Conservation (phyloP, 345 rosid species). For the Eucalyptus globulus region DNA sequence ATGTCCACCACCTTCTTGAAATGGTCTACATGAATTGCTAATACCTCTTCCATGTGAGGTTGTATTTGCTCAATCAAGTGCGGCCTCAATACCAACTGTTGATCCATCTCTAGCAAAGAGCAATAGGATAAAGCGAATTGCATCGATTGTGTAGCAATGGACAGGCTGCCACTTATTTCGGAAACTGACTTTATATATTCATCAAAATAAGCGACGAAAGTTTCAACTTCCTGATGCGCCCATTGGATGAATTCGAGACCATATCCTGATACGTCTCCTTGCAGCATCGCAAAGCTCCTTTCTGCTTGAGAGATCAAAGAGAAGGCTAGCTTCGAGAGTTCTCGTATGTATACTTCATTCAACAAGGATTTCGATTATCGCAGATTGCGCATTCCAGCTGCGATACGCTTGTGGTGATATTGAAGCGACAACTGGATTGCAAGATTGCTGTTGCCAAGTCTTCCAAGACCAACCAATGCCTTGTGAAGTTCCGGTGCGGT, state of each 20-base stretch:
- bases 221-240: slow-evolving; percentile 33
- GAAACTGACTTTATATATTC: slow-evolving; percentile 26
- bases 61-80: slow-evolving; percentile 25
- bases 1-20: slow-evolving; percentile 39
- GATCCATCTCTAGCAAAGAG: slow-evolving; percentile 25
- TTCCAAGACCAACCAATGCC: slow-evolving; percentile 27
- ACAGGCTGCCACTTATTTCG: slow-evolving; percentile 26
- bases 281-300: slow-evolving; percentile 29
- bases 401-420: slow-evolving; percentile 35
- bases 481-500: slow-evolving; percentile 45
- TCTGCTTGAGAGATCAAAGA: slow-evolving; percentile 55
- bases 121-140: slow-evolving; percentile 38
- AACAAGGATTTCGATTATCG: slow-evolving; percentile 8
- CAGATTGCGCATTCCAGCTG: slow-evolving; percentile 14
- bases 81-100: slow-evolving; percentile 17
- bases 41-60: slow-evolving; percentile 34
- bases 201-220: slow-evolving; percentile 14
- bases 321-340: slow-evolving; percentile 38
- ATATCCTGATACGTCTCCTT: slow-evolving; percentile 26
- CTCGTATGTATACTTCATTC: slow-evolving; percentile 18
- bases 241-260: slow-evolving; percentile 33
- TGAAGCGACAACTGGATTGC: slow-evolving; percentile 38
- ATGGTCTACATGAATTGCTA: slow-evolving; percentile 26
- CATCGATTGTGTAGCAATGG: slow-evolving; percentile 27
- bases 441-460: slow-evolving; percentile 25